Conservation (phyloP, 345 rosid genomes). For the Gossypium stocksii region DNA sequence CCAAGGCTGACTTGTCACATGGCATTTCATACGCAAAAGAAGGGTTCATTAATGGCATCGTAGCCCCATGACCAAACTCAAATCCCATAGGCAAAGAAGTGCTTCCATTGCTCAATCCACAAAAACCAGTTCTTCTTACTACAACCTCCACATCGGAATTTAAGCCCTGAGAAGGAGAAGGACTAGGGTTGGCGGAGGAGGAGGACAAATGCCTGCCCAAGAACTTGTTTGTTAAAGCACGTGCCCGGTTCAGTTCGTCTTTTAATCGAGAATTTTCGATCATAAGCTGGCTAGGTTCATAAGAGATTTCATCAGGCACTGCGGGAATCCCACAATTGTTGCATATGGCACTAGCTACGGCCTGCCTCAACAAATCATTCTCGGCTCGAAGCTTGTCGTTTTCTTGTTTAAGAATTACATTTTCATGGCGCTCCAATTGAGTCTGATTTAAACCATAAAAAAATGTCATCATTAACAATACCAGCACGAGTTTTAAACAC, state of each 20-base stretch:
- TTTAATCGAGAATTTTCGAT: constrained; percentile 64
- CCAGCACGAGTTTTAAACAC: background rate
- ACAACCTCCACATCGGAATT: constrained; percentile 31
- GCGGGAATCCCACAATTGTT: constrained; percentile 59
- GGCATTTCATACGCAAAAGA: background rate
- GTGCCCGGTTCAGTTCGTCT: constrained; percentile 46
- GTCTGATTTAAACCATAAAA: constrained; percentile 36
- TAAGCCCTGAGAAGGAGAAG: constrained; percentile 30
- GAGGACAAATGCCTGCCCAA: constrained; percentile 45
- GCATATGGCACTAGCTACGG: constrained; percentile 50
- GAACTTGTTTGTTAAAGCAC: constrained; percentile 48
- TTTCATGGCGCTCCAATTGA: constrained; percentile 71
- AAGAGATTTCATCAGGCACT: constrained; percentile 33
- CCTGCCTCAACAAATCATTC: constrained; percentile 46
- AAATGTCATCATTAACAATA: background rate
- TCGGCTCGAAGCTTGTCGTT: constrained; percentile 64
- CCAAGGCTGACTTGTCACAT: constrained; percentile 32
- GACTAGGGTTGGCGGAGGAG: constrained; percentile 26
- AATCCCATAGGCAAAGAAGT: constrained; percentile 26
- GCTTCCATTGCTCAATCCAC: constrained; percentile 6
- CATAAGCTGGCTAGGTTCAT: constrained; percentile 49
- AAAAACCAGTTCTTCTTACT: constrained; percentile 32
- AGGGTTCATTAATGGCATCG: background rate
- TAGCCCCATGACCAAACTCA: constrained; percentile 24
- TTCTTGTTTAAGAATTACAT: constrained; percentile 52